These are phyloP conservation scores for Fusarium sublunatum DNA, from an alignment of 2,329 filamentous ascomycete genomes.

Conservation along the genomic window DNA sequence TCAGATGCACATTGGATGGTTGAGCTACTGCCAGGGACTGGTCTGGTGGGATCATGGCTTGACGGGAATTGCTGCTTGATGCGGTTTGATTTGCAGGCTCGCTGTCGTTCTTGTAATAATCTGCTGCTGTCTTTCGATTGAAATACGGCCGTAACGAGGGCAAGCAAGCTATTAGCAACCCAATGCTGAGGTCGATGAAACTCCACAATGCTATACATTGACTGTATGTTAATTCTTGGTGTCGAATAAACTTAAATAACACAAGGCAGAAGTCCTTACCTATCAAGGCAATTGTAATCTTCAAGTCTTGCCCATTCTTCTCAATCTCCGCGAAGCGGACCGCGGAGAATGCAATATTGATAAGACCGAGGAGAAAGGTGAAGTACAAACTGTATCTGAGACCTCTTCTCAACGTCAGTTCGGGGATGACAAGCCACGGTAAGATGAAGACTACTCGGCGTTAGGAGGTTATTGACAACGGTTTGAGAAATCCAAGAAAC, in stretches of 20 bases:
- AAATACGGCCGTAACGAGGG: slow-evolving; percentile 22
- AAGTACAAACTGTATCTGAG: slow-evolving; percentile 19
- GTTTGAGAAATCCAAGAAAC: not conserved
- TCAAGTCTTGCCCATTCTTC: not conserved
- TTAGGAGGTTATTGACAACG: too few relatives aligned
- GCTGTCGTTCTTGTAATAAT: slow-evolving; percentile 7
- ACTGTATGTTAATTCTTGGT: not conserved
- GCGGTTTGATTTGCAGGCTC: not conserved
- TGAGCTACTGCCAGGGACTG: not conserved
- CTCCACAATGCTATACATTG: slow-evolving; percentile 11
- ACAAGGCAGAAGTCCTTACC: not conserved
- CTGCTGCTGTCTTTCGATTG: slow-evolving; percentile 1
- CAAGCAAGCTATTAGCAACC: slow-evolving; percentile 20
- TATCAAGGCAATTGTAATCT: slow-evolving; percentile 8
- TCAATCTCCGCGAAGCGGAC: slow-evolving; percentile 9
- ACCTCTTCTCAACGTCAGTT: slow-evolving; percentile 5
- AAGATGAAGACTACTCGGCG: slow-evolving; percentile 12
- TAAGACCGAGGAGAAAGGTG: slow-evolving; percentile 20
- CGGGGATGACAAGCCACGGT: slow-evolving; percentile 27
- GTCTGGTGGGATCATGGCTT: slow-evolving; percentile 1
- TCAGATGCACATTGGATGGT: slow-evolving; percentile 6
- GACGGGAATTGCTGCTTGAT: slow-evolving; percentile 1
- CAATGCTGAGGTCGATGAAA: slow-evolving; percentile 15
- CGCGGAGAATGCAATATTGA: slow-evolving; percentile 20
- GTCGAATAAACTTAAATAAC: too few relatives aligned